Evolutionary conservation across 78 protist genomes (phyloP), one percentile per base, ranked within the genome.

Genomic region (Cyanophora paradoxa): DNA sequence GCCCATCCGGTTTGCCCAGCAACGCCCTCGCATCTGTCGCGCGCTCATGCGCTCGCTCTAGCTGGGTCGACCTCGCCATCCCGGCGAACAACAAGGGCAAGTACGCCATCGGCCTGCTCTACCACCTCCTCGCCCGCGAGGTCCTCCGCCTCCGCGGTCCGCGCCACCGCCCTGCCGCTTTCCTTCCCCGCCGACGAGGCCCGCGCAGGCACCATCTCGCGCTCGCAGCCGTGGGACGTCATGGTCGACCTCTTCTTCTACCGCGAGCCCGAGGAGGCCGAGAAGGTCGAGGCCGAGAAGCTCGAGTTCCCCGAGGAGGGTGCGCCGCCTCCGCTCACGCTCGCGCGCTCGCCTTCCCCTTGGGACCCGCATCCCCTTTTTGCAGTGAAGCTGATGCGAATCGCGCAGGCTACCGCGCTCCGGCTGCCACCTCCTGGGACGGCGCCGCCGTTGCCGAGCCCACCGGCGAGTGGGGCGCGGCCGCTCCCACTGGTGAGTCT

Each of bases 51-150:
- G 17, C 17, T 11, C 30, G 40, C 79, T 92, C 68, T n/a, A 73
- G 58, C 50, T 78, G 82, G 88, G 93, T 97, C 63, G 98, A 96
- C 85, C 82, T 90, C 46, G 99, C 97, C 77, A 94, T 98, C 86
- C 99, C 99, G 46, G 89, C 96, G 88, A 98, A 98, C 97, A 96
- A 95, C 97, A 90, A 94, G 87, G 82, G 88, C 59, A 70, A 67
- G 78, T 68, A 84, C 85, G 78, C 98, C 61, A 84, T 92, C 78
- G 99, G 95, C 52, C 82, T 96, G 36, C 83, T 96, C 85, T 95
- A 90, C 94, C 97, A 98, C 98, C 41, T 98, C 67, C 95, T 98
- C 52, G 92, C 98, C 76, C 97, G 99, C 61, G 99, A 98, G 83
- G 98, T 97, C 58, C 90, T 95, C 59, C 94, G 97, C 86, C 84